Base-by-base conservation (phyloP, 345 rosid species). In the Boechera retrofracta region DNA sequence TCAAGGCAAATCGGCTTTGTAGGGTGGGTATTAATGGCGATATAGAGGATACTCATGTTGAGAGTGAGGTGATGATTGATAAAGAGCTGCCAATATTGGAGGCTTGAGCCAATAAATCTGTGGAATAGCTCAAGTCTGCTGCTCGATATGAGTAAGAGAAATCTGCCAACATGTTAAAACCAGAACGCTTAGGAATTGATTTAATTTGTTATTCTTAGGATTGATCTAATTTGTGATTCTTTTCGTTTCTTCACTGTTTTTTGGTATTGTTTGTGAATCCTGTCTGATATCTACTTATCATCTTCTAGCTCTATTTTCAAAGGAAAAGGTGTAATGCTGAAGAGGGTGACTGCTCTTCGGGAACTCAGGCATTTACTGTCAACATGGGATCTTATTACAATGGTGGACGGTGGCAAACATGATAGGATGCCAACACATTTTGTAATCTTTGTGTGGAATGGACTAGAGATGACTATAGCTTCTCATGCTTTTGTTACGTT, bases 271-370 rank as follows among this genome's bases (percentile, higher is more conserved):
- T 64, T 5, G 45, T 41, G 47, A 15, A 18, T 21, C 18, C 5
- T 48, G 9, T 48, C 24, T 51, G 29, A 3, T 18, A 9, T 52
- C 6, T 52, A 52, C 56, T 52, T 52, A 32, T n/a, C 39, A 67
- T 63, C 73, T 64, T 79, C 52, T 7, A 65, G 39, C 42, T 67
- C 52, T 29, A 58, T 70, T 71, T 63, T 54, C 73, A 95, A 98
- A 82, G 97, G 95, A 11, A 93, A 89, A 81, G 96, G 97, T 73
- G 88, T 86, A 59, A 79, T 91, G 89, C 97, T 91, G 76, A 95
- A 91, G 85, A 85, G 74, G 67, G 89, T 95, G 72, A 76, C 64
- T 78, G 94, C 94, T 18, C 97, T 95, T 75, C 92, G 93, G 68
- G 87, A 89, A 71, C 84, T 95, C 26, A 87, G 99, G 82, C 92